Evolutionary conservation across 148 eudicot genomes (phyloP).

Genomic region (Diospyros lotus): DNA sequence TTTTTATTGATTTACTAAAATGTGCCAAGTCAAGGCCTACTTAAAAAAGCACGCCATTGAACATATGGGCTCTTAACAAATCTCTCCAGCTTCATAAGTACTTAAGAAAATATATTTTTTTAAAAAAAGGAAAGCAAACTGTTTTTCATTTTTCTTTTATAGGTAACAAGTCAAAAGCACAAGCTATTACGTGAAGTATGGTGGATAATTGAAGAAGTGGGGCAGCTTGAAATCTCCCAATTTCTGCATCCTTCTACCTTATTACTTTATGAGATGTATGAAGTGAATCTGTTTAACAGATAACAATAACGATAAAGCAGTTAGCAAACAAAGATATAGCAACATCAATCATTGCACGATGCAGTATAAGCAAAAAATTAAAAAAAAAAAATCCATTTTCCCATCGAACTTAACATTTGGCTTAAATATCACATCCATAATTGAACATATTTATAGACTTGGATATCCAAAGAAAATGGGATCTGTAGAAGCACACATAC

Average conservation of each 20-base stretch:
- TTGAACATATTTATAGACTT: background rate
- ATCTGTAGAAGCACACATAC: too few species aligned
- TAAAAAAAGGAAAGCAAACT: too few species aligned
- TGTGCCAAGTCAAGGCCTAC: background rate
- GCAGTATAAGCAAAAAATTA: too few species aligned
- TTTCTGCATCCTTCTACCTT: constrained; percentile 58
- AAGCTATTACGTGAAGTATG: constrained; percentile 78
- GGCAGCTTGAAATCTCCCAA: constrained; percentile 93
- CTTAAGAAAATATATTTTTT: constrained; percentile 4
- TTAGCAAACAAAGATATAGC: background rate
- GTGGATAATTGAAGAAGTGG: constrained; percentile 93
- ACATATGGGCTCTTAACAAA: background rate
- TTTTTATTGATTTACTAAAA: background rate
- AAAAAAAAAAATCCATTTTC: too few species aligned
- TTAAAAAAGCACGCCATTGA: background rate
- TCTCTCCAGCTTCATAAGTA: background rate
- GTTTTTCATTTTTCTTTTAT: too few species aligned
- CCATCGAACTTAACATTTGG: background rate
- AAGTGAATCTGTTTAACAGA: background rate
- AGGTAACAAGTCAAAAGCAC: too few species aligned
- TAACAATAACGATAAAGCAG: background rate
- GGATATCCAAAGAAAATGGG: too few species aligned
- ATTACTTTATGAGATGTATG: constrained; percentile 6
- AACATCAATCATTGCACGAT: too few species aligned
- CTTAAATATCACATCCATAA: background rate